phyloP scores from a whole-genome alignment of 208 protist genomes.

The Blastocrithidia nonstop region DNA sequence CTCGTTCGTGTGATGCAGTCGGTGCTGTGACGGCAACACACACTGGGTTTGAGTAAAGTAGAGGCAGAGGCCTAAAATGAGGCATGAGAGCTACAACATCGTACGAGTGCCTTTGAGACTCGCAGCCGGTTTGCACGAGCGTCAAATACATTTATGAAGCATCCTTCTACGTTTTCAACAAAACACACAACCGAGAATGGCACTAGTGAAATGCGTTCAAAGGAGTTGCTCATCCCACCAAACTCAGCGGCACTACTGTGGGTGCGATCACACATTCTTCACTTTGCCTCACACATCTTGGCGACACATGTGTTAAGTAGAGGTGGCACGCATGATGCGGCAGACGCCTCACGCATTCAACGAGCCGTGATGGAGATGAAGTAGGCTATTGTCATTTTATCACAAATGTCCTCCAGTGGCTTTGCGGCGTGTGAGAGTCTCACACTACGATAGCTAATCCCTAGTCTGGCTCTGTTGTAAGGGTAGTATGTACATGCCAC shows the following conservation, averaged over 20 bases:
- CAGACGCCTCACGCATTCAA: slow-evolving; percentile 56
- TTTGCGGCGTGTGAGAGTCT: slow-evolving; percentile 59
- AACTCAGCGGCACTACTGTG: slow-evolving; percentile 63
- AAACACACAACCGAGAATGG: neutral
- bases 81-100: neutral
- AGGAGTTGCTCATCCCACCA: slow-evolving; percentile 20
- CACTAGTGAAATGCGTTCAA: neutral
- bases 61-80: slow-evolving; percentile 6
- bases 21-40: slow-evolving; percentile 44
- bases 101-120: slow-evolving; percentile 1
- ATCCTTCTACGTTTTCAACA: neutral
- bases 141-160: neutral
- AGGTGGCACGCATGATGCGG: slow-evolving; percentile 55
- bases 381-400: slow-evolving; percentile 41
- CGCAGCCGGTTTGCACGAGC: neutral
- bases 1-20: slow-evolving; percentile 42
- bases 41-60: slow-evolving; percentile 23
- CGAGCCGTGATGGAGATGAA: slow-evolving; percentile 43
- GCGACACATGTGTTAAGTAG: slow-evolving; percentile 57
- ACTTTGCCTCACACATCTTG: slow-evolving; percentile 51
- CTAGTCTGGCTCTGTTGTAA: slow-evolving; percentile 53
- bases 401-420: slow-evolving; percentile 23
- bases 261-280: slow-evolving; percentile 51
- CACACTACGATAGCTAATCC: slow-evolving; percentile 44
- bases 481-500: slow-evolving; percentile 44